Evolutionary conservation across 441 rosid genomes (phyloP).

Genomic region (Daphne laureola): DNA sequence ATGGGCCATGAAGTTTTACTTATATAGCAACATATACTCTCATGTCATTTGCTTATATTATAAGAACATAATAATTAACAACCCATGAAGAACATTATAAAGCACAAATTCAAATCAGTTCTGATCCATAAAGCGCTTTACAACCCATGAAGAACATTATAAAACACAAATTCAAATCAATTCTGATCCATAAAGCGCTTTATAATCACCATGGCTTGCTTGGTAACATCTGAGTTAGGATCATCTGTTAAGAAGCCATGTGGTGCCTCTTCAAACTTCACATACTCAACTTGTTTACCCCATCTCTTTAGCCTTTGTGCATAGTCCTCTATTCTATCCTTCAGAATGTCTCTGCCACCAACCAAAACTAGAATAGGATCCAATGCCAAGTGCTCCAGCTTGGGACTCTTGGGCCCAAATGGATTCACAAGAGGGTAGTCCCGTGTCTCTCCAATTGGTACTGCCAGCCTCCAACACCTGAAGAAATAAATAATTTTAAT

Average conservation of each 20-base stretch:
- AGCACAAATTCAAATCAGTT: too few relatives aligned
- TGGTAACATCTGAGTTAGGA: constrained; percentile 32
- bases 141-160: too few relatives aligned
- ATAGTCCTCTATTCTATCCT: constrained; percentile 38
- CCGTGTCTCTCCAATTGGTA: constrained; percentile 39
- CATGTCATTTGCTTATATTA: too few relatives aligned
- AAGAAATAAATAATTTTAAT: too few relatives aligned
- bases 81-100: too few relatives aligned
- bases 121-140: too few relatives aligned
- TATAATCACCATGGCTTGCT: constrained; percentile 30
- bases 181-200: constrained; percentile 23
- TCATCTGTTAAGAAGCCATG: constrained; percentile 49
- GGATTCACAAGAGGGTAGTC: constrained; percentile 56
- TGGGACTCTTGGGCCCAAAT: constrained; percentile 35
- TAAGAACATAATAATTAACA: too few relatives aligned
- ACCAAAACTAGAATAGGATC: constrained; percentile 40
- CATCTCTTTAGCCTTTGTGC: constrained; percentile 24
- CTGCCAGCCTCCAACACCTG: constrained; percentile 47
- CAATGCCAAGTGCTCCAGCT: constrained; percentile 21
- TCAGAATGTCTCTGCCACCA: constrained; percentile 44
- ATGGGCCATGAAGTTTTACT: too few relatives aligned
- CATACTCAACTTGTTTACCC: constrained; percentile 41
- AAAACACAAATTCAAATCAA: too few relatives aligned
- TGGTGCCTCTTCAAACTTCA: constrained; percentile 38
- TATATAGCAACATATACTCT: too few relatives aligned